Base-by-base conservation (phyloP, 352 stramenopile species). In the Phytophthora capsici region DNA sequence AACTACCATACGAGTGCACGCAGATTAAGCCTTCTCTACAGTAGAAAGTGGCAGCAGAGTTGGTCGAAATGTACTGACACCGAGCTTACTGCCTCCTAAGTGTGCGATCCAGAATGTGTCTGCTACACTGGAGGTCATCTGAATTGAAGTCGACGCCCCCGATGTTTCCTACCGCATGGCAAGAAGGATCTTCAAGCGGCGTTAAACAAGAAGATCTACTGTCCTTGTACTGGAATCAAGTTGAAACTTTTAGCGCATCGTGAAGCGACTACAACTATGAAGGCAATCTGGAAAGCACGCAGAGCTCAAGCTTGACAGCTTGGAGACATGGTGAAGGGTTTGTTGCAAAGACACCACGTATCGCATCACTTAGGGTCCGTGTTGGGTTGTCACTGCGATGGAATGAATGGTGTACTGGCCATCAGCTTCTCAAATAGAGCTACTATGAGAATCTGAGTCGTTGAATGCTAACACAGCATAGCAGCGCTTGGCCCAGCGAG, bases 201-300 rank as follows among this genome's bases (percentile, higher is more conserved):
- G 44, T 49, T 56, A 63, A 63, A 41, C 55, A 20, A 49, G 20
- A 53, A 55, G 19, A 54, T 23, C n/a, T 23, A 61, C 41, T 7
- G 19, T 30, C 1, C 14, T 32, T 44, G 53, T 30, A 14, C 14
- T 50, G 44, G 14, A 38, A 43, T 14, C 30, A 20, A 26, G 6
- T 7, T 19, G 14, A 38, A 57, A 20, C 32, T 34, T 46, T 34
- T 45, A 32, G 26, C 26, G 26, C 45, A 17, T 3, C 16, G 2
- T 9, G 2, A 10, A 32, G 4, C 14, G 28, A 34, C 28, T 34
- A 34, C 9, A 10, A 28, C 23, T 48, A n/a, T 40, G 20, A 46
- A 9, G 51, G 37, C 37, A 41, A 40, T 37, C 48, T 40, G 50
- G 26, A 20, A 30, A 34, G 9, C 37, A 58, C 48, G 23, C 8